A percentile compares a stretch with the other conserved stretches of the same genome.
phyloP scores from a whole-genome alignment of 2,329 filamentous ascomycete species.

The Penicillium digitatum region DNA sequence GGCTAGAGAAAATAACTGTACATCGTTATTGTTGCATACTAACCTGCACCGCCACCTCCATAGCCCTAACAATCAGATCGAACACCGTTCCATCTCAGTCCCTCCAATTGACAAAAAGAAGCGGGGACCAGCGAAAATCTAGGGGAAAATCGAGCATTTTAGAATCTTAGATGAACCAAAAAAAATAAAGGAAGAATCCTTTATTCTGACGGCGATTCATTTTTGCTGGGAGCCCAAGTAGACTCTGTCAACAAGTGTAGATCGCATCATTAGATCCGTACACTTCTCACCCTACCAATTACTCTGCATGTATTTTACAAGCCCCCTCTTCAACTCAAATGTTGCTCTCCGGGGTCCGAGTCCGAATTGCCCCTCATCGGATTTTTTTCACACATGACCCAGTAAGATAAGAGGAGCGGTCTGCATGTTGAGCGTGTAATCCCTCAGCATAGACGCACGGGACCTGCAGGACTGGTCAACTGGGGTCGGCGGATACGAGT shows the following conservation, averaged over 20 bases:
- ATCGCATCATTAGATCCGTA: neutral
- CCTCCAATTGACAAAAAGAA: neutral
- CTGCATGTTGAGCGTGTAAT: neutral
- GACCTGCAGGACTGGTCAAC: conserved; percentile 3
- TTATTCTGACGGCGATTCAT: conserved; percentile 17
- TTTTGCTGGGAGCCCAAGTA: neutral
- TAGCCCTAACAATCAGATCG: neutral
- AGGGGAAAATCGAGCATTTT: neutral
- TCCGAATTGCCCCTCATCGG: neutral
- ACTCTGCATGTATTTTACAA: neutral
- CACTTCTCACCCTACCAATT: neutral
- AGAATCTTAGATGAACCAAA: neutral
- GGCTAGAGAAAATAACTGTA: neutral
- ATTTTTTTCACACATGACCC: neutral
- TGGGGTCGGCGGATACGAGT: neutral
- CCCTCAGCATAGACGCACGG: neutral
- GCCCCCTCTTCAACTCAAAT: neutral
- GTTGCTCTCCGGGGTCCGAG: neutral
- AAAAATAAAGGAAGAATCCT: conserved; percentile 2
- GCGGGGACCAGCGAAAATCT: neutral
- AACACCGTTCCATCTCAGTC: neutral
- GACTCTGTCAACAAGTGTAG: neutral
- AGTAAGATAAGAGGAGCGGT: conserved; percentile 5
- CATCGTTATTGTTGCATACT: no score
- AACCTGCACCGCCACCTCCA: neutral